Percentiles rank a stretch among this genome's conserved stretches.
These are phyloP conservation scores for Vinca major DNA, from an alignment of 305 asterid genomes.

Conservation along the genomic window DNA sequence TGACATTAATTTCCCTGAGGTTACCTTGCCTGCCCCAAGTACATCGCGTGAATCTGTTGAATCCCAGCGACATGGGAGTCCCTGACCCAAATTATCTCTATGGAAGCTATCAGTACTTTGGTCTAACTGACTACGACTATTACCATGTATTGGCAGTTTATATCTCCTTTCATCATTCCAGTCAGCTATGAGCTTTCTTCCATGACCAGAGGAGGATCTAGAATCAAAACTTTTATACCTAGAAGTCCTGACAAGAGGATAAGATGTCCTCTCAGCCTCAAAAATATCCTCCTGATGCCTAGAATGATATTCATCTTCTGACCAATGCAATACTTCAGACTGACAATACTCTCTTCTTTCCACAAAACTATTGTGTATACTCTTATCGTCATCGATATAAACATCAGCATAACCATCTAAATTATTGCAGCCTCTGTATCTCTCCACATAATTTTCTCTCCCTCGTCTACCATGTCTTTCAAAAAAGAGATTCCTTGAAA, in stretches of 20 bases:
- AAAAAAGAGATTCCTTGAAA: slow-evolving; percentile 16
- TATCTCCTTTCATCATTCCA: slow-evolving; percentile 25
- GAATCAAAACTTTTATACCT: slow-evolving; percentile 23
- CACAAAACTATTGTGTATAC: slow-evolving; percentile 21
- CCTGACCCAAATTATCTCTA: slow-evolving; percentile 23
- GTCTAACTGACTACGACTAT: slow-evolving; percentile 12
- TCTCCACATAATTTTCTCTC: slow-evolving; percentile 26
- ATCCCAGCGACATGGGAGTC: slow-evolving; percentile 27
- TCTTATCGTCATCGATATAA: slow-evolving; percentile 17
- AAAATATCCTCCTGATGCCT: slow-evolving; percentile 24
- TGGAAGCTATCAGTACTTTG: slow-evolving; percentile 21
- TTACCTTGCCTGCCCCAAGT: slow-evolving; percentile 51
- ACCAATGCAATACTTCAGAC: slow-evolving; percentile 29
- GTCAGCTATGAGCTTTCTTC: slow-evolving; percentile 20
- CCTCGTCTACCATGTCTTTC: slow-evolving; percentile 18
- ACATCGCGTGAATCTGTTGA: slow-evolving; percentile 35
- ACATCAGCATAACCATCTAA: slow-evolving; percentile 18
- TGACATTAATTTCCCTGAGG: slow-evolving; percentile 28
- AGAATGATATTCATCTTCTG: slow-evolving; percentile 21
- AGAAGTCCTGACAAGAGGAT: slow-evolving; percentile 21
- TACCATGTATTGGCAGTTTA: slow-evolving; percentile 23
- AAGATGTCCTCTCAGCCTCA: slow-evolving; percentile 22
- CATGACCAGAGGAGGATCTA: slow-evolving; percentile 24
- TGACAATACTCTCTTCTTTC: slow-evolving; percentile 21
- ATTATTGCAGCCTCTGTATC: slow-evolving; percentile 20